Evolutionary conservation across 495 filamentous ascomycete genomes (phyloP), one percentile per base, ranked within the genome.

Genomic region (Cercophora samala): DNA sequence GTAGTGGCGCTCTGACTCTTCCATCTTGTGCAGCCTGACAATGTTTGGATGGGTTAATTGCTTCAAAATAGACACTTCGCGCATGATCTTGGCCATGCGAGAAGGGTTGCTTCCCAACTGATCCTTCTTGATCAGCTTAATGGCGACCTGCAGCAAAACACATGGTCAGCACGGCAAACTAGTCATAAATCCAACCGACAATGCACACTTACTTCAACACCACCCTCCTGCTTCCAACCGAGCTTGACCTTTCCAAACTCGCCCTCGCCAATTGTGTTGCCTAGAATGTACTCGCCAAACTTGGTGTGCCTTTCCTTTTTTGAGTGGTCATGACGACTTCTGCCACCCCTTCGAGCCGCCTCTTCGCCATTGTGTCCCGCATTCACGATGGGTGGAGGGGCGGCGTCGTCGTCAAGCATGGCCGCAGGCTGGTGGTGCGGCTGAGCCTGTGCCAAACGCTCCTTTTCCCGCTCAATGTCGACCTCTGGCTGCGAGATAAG

Each of bases 241-340:
- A 99, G 85, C 77, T 97, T 98, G 71, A 99, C 95, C 74, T 99
- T 99, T 62, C 95, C 95, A 75, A 99, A 99, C 73, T 99, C 95
- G 37, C 95, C 95, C 81, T 98, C 95, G 60, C 95, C 95, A 26
- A 99, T 88, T n/a, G 94, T 97, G 71, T 97, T 93, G 4, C 95
- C 95, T 9, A 99, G 83, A 65, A 95, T 92, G 74, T 97, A 99
- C 25, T 96, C 91, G 51, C 95, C 96, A 75, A 98, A 98, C 17
- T 88, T 91, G 22, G 88, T 93, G 66, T 93, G 91, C 79, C 96
- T 98, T 59, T 86, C 82, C 18, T 81, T 77, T 46, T 75, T 74
- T 0, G 81, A 80, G 78, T 93, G 90, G 71, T 96, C 92, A 69
- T 96, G 92, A 32, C 93, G 86, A 70, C 90, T 93, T 64, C 89